Evolutionary conservation across 2,329 filamentous ascomycete species (phyloP), one percentile per base, ranked within the genome.

Genomic region (Cytospora paraplurivora): DNA sequence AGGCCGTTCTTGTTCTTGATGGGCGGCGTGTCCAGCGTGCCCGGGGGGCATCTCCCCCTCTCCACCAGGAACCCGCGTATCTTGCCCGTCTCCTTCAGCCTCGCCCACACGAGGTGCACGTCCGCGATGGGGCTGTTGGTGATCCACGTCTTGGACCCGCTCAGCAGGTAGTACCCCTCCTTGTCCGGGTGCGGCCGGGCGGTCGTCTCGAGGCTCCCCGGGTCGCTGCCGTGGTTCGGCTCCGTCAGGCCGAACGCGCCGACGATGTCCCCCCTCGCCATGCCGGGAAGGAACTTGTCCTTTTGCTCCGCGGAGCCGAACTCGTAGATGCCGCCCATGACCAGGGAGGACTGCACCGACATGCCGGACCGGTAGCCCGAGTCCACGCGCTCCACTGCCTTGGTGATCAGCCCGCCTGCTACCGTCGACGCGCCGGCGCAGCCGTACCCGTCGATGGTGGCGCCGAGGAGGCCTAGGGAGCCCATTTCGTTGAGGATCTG

Each of bases 1-100:
- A 99, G 85, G 1, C 93, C 95, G 67, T 91, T 97, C 84, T 99
- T 99, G 80, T 98, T 87, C 81, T 96, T 96, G 75, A 99, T 89
- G 13, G 90, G 80, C 1, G 95, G 95, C 7, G 95, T 99, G 76
- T 95, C 92, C 15, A 99, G 82, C 0, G 93, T 96, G 2, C 95
- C 94, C 0, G 91, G 82, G 1, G 93, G 93, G 72, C 93, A 96
- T 69, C 92, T 84, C 69, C 87, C 86, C 69, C 94, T 85, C 77
- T 99, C 93, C 37, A 99, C 84, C 55, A 97, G 77, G 77, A 98
- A 99, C 0, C 95, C 95, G 55, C 91, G 86, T 69, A 99, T 98
- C 82, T 96, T 97, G 67, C 93, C 93, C 27, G 92, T 96, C 70
- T 90, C 90, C 68, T 95, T 87, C 55, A 97, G 79, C 80, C 96